Percentiles rank a stretch among this genome's conserved stretches.
These are phyloP conservation scores for Colletotrichum viniferum DNA, from an alignment of 2,329 filamentous ascomycete genomes.

Conservation along the genomic window DNA sequence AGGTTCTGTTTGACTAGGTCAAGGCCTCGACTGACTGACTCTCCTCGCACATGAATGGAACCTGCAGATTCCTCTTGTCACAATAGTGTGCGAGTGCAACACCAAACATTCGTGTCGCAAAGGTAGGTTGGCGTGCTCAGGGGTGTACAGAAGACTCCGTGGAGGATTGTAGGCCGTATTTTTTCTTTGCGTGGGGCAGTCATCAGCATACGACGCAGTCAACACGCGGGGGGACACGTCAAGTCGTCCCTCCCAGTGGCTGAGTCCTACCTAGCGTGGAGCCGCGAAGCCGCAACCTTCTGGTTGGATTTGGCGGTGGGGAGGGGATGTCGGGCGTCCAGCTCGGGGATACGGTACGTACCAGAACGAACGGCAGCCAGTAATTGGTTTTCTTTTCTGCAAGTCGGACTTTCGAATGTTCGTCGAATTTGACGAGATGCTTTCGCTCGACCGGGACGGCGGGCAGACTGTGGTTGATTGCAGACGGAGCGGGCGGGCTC, in stretches of 20 bases:
- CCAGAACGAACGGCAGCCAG: background rate
- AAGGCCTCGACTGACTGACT: background rate
- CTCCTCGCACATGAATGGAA: background rate
- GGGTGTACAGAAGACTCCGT: background rate
- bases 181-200: background rate
- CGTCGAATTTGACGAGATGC: background rate
- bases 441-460: background rate
- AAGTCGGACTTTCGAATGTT: background rate
- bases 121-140: background rate
- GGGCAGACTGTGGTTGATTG: background rate
- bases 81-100: background rate
- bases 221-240: background rate
- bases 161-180: background rate
- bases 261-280: constrained; percentile 10
- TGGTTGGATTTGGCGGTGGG: constrained; percentile 4
- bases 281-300: constrained; percentile 1
- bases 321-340: background rate
- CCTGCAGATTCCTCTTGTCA: background rate
- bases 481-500: background rate
- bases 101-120: background rate
- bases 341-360: background rate
- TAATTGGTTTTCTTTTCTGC: background rate
- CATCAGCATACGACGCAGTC: background rate
- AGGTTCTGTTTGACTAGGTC: background rate
- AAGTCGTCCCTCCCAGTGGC: constrained; percentile 7